phyloP scores from a whole-genome alignment of 1,284 basidiomycete genomes.

The Microbotryum scabiosae region DNA sequence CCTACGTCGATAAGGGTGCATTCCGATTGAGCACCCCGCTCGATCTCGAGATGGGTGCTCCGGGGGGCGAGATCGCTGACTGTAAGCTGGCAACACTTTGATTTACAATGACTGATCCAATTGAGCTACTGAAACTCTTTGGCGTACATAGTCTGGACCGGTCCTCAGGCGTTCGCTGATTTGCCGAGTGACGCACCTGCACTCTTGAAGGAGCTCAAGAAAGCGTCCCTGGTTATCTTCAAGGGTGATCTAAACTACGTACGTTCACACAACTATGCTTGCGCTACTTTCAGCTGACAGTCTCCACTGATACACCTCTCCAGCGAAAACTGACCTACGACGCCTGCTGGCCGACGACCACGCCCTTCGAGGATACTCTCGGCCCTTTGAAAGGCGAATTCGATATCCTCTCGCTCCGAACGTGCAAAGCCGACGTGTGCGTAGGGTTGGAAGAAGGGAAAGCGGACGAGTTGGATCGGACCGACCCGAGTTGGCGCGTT shows the following conservation, averaged over 20 bases:
- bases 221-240: slow-evolving; percentile 77
- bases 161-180: slow-evolving; percentile 71
- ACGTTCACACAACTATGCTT: slow-evolving; percentile 34
- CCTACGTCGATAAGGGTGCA: slow-evolving; percentile 57
- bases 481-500: slow-evolving; percentile 66
- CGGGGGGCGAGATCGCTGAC: slow-evolving; percentile 23
- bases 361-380: slow-evolving; percentile 66
- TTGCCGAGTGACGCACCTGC: slow-evolving; percentile 55
- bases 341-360: slow-evolving; percentile 75
- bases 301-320: neutral
- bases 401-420: slow-evolving; percentile 74
- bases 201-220: slow-evolving; percentile 54
- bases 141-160: slow-evolving; percentile 62
- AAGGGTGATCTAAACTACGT: slow-evolving; percentile 94
- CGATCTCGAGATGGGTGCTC: slow-evolving; percentile 55
- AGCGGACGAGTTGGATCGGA: slow-evolving; percentile 57
- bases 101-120: neutral
- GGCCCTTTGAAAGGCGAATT: slow-evolving; percentile 73
- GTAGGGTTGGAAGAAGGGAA: slow-evolving; percentile 63
- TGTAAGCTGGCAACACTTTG: slow-evolving; percentile 23
- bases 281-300: neutral
- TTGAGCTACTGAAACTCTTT: slow-evolving; percentile 41
- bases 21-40: slow-evolving; percentile 67
- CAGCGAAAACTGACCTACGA: slow-evolving; percentile 71
- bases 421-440: slow-evolving; percentile 92